Base-by-base conservation (phyloP, 2,329 filamentous ascomycete species). In the Colletotrichum sp. region DNA sequence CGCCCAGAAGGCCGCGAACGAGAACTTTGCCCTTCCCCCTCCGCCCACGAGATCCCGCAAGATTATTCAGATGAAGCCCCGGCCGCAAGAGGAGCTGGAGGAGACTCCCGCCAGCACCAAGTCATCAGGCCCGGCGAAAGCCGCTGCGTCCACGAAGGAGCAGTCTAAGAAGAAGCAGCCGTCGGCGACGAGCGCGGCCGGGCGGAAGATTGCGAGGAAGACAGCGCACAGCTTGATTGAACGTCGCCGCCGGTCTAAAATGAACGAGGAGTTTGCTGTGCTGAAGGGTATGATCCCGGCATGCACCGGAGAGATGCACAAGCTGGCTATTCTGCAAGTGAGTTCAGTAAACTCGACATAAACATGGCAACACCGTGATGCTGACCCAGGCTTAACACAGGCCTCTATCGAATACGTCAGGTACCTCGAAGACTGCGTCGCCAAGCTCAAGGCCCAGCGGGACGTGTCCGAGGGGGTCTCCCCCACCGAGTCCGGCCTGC, bases 301-400 rank as follows among this genome's bases (percentile, higher is more conserved):
- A 3, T 99, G 97, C 84, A 92, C 91, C n/a, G 96, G 96, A 8
- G 96, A 99, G 82, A 99, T 99, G 97, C 97, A 99, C 85, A 99
- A 99, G 86, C 87, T 99, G 73, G 96, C 96, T 18, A 98, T 99
- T 79, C 86, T 99, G 67, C 96, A 98, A 92, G 96, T 98, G 84
- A 78, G 90, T 84, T 16, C 10, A 21, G 16, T 48, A 9, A 10
- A 18, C 24, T 36, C 16, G 18, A 32, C 58, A 28, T 55, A 16
- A 52, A 52, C 9, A 48, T 48, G 9, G n/a, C n/a, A 52, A 52
- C 43, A 52, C 7, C 43, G 10, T 24, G 28, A 43, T 28, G 13
- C 67, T 75, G 28, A 71, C 61, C 18, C 3, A 21, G 16, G 32
- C n/a, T 16, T 12, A 21, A 30, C 15, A 5, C 78, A 98, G 96